phyloP scores from a whole-genome alignment of 768 basidiomycete genomes.

The Ramaria sp. region DNA sequence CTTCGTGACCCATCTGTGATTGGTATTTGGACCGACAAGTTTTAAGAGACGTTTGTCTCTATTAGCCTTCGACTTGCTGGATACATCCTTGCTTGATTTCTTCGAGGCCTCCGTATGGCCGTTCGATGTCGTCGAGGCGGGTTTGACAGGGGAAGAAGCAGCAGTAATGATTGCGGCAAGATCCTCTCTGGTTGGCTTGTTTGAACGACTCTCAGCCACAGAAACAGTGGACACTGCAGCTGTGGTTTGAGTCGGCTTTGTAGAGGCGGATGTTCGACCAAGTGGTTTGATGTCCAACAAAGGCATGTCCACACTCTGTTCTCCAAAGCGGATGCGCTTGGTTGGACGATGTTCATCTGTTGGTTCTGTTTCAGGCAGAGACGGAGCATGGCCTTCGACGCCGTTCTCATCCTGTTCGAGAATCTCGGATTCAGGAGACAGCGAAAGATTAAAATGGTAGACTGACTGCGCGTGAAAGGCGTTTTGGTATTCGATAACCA shows the following conservation, averaged over 20 bases:
- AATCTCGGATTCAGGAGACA: not conserved
- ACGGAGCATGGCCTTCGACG: constrained; percentile 7
- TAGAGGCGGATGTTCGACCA: constrained; percentile 9
- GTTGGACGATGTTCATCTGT: constrained; percentile 8
- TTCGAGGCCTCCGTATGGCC: constrained; percentile 17
- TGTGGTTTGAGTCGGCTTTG: not conserved
- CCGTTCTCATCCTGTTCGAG: constrained; percentile 18
- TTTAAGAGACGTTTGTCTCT: constrained; percentile 79
- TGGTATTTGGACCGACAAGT: constrained; percentile 84
- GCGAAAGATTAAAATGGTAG: not conserved
- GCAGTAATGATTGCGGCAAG: constrained; percentile 32
- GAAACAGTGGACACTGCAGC: not conserved
- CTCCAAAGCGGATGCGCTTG: constrained; percentile 10
- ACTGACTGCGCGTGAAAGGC: constrained; percentile 31
- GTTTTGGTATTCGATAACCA: constrained; percentile 83
- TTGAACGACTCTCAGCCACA: constrained; percentile 14
- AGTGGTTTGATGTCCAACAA: constrained; percentile 18
- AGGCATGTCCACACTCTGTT: constrained; percentile 10
- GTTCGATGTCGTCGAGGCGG: constrained; percentile 15
- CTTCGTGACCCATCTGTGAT: constrained; percentile 59
- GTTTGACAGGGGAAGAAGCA: constrained; percentile 21
- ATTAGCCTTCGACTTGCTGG: constrained; percentile 50
- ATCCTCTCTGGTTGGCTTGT: constrained; percentile 18
- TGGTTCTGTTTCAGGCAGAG: not conserved
- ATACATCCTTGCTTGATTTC: constrained; percentile 28